Conservation (phyloP, 306 rosid genomes). For the Luffa acutangula region DNA sequence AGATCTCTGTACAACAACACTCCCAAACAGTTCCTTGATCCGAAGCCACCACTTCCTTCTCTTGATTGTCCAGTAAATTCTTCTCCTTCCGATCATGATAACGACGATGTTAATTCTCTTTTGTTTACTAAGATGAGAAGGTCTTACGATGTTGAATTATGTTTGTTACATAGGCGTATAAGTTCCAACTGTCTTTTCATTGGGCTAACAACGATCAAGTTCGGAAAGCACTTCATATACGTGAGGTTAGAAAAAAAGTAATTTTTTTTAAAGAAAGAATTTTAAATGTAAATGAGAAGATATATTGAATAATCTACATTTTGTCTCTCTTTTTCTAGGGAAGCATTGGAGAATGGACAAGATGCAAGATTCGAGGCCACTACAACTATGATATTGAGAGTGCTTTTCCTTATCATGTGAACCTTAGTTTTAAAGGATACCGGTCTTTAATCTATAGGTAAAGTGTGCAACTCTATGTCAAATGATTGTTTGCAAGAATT, state of each 20-base stretch:
- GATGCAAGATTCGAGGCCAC: neutral
- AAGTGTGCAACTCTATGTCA: neutral
- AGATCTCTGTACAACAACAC: neutral
- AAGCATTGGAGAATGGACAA: neutral
- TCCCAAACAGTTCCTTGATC: neutral
- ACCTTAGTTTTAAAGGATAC: neutral
- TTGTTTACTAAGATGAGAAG: neutral
- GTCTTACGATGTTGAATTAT: neutral
- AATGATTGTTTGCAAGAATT: neutral
- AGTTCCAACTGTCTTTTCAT: constrained; percentile 17
- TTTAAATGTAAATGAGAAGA: no score
- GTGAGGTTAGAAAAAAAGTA: constrained; percentile 21
- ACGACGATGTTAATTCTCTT: neutral
- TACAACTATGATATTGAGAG: neutral
- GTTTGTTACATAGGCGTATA: neutral
- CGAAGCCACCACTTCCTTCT: neutral
- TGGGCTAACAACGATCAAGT: constrained; percentile 56
- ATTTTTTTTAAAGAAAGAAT: no score
- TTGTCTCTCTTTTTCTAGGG: neutral
- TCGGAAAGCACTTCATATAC: constrained; percentile 37
- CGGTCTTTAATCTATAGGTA: neutral
- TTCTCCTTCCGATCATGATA: neutral
- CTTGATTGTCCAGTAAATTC: neutral
- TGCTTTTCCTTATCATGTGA: neutral
- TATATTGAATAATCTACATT: no score